Evolutionary conservation across 2,329 filamentous ascomycete species (phyloP).

Genomic region (Rachicladosporium sp.): DNA sequence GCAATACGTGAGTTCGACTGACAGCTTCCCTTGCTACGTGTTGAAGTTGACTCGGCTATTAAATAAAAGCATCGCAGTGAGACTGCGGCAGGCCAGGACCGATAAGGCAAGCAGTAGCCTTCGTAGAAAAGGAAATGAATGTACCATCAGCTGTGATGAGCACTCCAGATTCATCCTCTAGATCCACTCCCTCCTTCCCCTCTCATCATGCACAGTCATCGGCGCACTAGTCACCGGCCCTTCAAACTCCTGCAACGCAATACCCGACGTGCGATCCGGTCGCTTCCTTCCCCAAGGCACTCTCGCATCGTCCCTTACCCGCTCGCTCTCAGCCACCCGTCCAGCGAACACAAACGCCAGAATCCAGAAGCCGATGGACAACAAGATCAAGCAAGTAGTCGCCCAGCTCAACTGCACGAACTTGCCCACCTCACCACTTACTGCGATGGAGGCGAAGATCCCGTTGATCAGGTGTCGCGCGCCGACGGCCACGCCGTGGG

Average conservation of each 20-base stretch:
- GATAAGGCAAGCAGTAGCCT: too few species aligned
- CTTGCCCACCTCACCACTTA: slow-evolving; percentile 41
- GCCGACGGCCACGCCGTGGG: slow-evolving; percentile 50
- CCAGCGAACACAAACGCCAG: slow-evolving; percentile 7
- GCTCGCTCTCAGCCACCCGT: neutral
- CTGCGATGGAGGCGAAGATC: slow-evolving; percentile 37
- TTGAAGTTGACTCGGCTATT: too few species aligned
- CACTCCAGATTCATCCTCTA: too few species aligned
- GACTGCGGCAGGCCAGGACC: too few species aligned
- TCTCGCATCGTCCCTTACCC: neutral
- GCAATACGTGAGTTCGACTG: too few species aligned
- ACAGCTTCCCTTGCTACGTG: too few species aligned
- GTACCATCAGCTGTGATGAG: too few species aligned
- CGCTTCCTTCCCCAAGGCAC: slow-evolving; percentile 5
- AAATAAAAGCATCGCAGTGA: too few species aligned
- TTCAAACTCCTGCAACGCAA: slow-evolving; percentile 1
- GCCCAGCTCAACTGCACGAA: slow-evolving; percentile 51
- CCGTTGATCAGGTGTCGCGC: slow-evolving; percentile 41
- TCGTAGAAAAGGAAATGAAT: too few species aligned
- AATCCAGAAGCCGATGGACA: slow-evolving; percentile 12
- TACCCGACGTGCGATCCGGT: slow-evolving; percentile 6
- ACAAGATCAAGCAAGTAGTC: slow-evolving; percentile 27
- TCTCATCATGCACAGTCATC: slow-evolving; percentile 2
- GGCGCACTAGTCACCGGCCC: slow-evolving; percentile 1
- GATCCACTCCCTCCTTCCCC: neutral